A percentile compares a stretch with the other conserved stretches of the same genome.
phyloP scores from a whole-genome alignment of 2,329 filamentous ascomycete species.

The Penicillium olsonii region DNA sequence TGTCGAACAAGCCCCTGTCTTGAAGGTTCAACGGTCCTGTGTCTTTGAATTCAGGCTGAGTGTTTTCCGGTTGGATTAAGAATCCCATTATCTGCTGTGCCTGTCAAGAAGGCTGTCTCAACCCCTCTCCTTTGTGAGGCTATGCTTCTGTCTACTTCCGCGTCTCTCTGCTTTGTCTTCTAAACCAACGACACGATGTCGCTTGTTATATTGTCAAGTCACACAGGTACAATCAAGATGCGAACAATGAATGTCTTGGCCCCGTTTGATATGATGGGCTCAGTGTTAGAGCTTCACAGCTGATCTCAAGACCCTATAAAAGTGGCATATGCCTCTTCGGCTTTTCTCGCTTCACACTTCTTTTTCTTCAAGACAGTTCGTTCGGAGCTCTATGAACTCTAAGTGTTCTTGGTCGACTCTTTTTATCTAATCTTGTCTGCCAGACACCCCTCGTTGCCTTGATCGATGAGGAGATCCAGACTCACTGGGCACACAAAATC shows the following conservation, averaged over 20 bases:
- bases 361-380: conserved; percentile 3
- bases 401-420: not conserved
- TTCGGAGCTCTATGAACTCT: not conserved
- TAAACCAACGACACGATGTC: not conserved
- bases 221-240: not conserved
- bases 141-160: not conserved
- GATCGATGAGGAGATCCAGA: conserved; percentile 1
- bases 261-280: conserved; percentile 6
- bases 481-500: conserved; percentile 1
- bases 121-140: conserved; percentile 1
- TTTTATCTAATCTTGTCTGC: not conserved
- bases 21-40: conserved; percentile 6
- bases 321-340: not conserved
- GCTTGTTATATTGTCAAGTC: not conserved
- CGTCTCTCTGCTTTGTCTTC: not conserved
- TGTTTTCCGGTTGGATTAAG: conserved; percentile 5
- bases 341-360: conserved; percentile 4
- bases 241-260: conserved; percentile 2
- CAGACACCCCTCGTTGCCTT: not conserved
- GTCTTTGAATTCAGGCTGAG: conserved; percentile 13
- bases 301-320: conserved; percentile 5
- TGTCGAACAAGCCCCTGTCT: not conserved
- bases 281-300: conserved; percentile 1
- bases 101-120: conserved; percentile 5
- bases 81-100: conserved; percentile 17